These are phyloP conservation scores for Pseudogymnoascus sp. DNA, from an alignment of 2,329 filamentous ascomycete species.

Conservation along the genomic window DNA sequence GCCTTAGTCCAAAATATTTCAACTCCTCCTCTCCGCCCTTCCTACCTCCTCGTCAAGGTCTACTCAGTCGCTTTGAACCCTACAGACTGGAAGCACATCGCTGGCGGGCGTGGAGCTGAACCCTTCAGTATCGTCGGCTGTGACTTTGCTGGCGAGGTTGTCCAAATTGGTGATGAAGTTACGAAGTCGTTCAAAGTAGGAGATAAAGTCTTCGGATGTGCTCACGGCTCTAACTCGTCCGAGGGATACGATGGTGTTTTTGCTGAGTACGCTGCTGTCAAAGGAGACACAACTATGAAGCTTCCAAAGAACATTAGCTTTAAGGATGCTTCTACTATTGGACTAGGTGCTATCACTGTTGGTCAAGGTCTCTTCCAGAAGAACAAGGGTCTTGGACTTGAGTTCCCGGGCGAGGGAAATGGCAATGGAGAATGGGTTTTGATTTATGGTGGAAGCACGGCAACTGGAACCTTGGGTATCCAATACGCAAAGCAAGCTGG, in stretches of 20 bases:
- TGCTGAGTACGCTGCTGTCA: constrained; percentile 16
- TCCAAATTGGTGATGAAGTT: constrained; percentile 16
- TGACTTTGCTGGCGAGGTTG: constrained; percentile 10
- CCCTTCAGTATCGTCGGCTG: not conserved
- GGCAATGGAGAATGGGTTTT: constrained; percentile 29
- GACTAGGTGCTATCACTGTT: constrained; percentile 14
- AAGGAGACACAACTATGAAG: constrained; percentile 16
- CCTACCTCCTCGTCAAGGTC: constrained; percentile 16
- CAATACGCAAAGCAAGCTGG: constrained; percentile 38
- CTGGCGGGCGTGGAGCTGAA: not conserved
- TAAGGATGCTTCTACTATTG: constrained; percentile 15
- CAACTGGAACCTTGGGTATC: constrained; percentile 42
- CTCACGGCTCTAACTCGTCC: constrained; percentile 13
- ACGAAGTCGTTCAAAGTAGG: constrained; percentile 15
- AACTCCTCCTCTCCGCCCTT: constrained; percentile 14
- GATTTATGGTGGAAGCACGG: constrained; percentile 45
- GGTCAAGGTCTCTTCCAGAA: constrained; percentile 17
- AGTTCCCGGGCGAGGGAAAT: constrained; percentile 7
- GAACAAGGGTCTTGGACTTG: constrained; percentile 13
- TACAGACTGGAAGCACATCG: constrained; percentile 15
- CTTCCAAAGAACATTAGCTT: constrained; percentile 5
- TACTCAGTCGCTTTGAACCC: constrained; percentile 16
- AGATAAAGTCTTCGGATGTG: constrained; percentile 17
- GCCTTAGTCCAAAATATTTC: not conserved
- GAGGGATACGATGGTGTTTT: constrained; percentile 18